Percentiles rank a stretch among this genome's conserved stretches.
These are phyloP conservation scores for Rehmannia glutinosa DNA, from an alignment of 257 asterid genomes.

Conservation along the genomic window DNA sequence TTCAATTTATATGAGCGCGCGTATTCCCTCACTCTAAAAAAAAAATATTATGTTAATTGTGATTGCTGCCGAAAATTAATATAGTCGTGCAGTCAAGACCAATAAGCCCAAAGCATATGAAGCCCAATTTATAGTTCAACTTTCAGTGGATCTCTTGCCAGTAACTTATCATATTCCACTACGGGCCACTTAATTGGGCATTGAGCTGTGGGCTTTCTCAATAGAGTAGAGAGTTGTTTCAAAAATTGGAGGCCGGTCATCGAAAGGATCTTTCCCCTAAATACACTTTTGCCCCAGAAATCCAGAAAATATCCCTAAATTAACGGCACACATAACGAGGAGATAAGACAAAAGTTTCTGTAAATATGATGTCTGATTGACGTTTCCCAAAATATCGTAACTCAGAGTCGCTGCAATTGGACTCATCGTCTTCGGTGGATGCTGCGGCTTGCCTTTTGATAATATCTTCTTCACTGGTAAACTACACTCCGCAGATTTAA, in stretches of 20 bases:
- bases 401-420: too few relatives aligned
- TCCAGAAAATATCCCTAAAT: not conserved
- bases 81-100: too few relatives aligned
- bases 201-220: not conserved
- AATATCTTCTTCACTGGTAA: conserved; percentile 9
- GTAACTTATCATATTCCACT: too few relatives aligned
- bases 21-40: too few relatives aligned
- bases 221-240: not conserved
- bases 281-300: not conserved
- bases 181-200: too few relatives aligned
- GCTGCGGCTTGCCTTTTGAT: not conserved
- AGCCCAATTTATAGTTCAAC: too few relatives aligned
- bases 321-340: conserved; percentile 27
- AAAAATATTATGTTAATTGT: too few relatives aligned
- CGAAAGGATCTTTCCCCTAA: not conserved
- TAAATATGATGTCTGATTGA: not conserved
- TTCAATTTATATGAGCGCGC: too few relatives aligned
- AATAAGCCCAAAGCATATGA: too few relatives aligned
- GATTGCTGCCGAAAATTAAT: too few relatives aligned
- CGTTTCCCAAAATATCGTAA: not conserved
- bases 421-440: conserved; percentile 10
- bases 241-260: not conserved
- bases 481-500: not conserved
- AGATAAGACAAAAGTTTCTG: not conserved
- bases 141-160: too few relatives aligned